These are phyloP conservation scores for Arachis hypogaea DNA, from an alignment of 306 rosid genomes.

Conservation along the genomic window DNA sequence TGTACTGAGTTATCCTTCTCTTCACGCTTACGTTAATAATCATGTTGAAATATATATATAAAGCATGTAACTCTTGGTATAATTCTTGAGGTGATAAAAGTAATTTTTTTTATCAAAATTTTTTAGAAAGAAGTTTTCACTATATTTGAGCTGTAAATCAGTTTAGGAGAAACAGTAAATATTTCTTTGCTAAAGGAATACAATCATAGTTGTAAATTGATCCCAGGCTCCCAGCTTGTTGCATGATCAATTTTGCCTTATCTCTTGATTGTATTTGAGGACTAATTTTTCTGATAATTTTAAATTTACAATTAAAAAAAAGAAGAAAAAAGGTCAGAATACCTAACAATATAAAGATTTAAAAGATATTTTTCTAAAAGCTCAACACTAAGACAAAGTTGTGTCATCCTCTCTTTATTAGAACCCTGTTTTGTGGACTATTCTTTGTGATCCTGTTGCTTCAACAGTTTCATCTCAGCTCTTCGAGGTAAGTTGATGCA, in stretches of 20 bases:
- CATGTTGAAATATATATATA: conserved; percentile 43
- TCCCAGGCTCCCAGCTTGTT: conserved; percentile 52
- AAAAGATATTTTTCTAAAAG: conserved; percentile 1
- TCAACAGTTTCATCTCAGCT: too few species aligned
- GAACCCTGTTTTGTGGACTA: too few species aligned
- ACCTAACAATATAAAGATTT: conserved; percentile 26
- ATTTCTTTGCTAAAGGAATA: conserved; percentile 33
- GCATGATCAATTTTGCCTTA: conserved; percentile 61
- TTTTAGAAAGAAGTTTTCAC: not conserved
- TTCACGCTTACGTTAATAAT: too few species aligned
- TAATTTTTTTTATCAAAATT: conserved; percentile 1
- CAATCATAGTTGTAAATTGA: conserved; percentile 78
- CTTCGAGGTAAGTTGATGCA: too few species aligned
- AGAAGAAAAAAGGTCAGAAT: not conserved
- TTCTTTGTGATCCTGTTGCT: too few species aligned
- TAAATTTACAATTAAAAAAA: conserved; percentile 38
- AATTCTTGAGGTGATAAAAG: conserved; percentile 62
- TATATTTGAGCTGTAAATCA: conserved; percentile 15
- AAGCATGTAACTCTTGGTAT: conserved; percentile 54
- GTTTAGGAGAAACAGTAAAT: conserved; percentile 27
- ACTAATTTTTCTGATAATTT: conserved; percentile 61
- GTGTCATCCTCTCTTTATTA: too few species aligned
- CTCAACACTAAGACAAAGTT: conserved; percentile 29
- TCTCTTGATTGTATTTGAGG: conserved; percentile 61
- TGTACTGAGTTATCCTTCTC: too few species aligned